Percentiles rank a stretch among this genome's conserved stretches.
phyloP scores from a whole-genome alignment of 139 green algal species.

The Coccomyxa sp. region DNA sequence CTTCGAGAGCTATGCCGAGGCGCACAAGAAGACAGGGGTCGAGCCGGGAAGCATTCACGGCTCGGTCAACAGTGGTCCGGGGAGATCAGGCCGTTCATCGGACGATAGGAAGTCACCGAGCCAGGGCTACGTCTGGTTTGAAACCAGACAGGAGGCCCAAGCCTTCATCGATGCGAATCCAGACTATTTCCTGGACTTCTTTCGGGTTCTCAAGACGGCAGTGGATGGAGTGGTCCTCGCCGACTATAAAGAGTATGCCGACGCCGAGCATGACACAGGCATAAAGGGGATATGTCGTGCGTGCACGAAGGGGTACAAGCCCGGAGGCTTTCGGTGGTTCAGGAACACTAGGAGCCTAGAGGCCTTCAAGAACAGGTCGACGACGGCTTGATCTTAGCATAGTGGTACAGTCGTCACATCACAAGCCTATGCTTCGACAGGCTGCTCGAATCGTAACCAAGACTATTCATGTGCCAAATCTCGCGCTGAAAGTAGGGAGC shows the following conservation, averaged over 20 bases:
- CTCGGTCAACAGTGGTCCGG: background rate
- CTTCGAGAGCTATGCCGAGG: background rate
- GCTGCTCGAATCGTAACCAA: background rate
- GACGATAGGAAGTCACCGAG: background rate
- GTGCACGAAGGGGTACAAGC: background rate
- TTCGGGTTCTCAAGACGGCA: background rate
- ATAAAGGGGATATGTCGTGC: slow-evolving; percentile 1
- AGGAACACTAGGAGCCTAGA: background rate
- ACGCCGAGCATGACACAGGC: background rate
- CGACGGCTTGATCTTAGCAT: background rate
- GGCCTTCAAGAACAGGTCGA: background rate
- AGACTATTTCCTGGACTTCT: slow-evolving; percentile 1
- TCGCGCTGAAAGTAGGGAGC: background rate
- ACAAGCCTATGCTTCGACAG: background rate
- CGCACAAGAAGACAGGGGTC: background rate
- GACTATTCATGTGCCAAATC: slow-evolving; percentile 1
- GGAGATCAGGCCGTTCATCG: background rate
- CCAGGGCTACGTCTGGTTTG: background rate
- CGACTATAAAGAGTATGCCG: slow-evolving; percentile 1
- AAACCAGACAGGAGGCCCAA: background rate
- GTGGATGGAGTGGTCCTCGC: background rate
- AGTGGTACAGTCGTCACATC: background rate
- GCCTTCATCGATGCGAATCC: background rate
- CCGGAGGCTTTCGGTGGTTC: background rate
- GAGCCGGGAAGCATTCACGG: background rate